phyloP scores from a whole-genome alignment of 1,284 basidiomycete genomes.

The Erythrobasidium hasegawianum region DNA sequence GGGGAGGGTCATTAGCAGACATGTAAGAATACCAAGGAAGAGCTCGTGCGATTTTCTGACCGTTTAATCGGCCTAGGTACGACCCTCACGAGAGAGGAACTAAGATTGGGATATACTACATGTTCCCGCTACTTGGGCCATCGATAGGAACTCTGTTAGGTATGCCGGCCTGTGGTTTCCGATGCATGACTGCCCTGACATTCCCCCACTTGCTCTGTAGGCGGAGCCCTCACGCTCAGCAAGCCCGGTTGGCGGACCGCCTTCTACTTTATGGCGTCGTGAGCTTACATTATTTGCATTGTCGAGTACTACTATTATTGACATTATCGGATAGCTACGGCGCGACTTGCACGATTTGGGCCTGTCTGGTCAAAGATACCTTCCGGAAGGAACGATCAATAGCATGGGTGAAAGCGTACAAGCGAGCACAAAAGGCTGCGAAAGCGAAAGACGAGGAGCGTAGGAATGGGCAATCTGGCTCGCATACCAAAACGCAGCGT shows the following conservation, averaged over 20 bases:
- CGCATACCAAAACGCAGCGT: not conserved
- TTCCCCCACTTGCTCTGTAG: conserved; percentile 39
- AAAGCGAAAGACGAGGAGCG: conserved; percentile 22
- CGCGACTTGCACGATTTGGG: conserved; percentile 54
- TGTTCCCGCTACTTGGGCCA: conserved; percentile 49
- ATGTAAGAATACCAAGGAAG: conserved; percentile 40
- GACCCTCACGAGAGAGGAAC: conserved; percentile 72
- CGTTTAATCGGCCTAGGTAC: too few species aligned
- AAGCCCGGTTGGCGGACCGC: conserved; percentile 69
- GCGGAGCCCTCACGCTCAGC: conserved; percentile 57
- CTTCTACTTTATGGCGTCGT: conserved; percentile 72
- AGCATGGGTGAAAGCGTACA: conserved; percentile 52
- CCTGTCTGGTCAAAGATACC: conserved; percentile 69
- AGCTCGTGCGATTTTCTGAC: too few species aligned
- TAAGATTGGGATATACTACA: conserved; percentile 73
- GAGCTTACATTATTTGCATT: too few species aligned
- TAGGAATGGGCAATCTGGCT: not conserved
- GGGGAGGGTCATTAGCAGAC: conserved; percentile 69
- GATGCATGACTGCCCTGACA: too few species aligned
- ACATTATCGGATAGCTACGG: too few species aligned
- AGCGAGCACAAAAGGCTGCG: conserved; percentile 38
- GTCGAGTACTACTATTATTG: too few species aligned
- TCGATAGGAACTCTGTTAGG: conserved; percentile 50
- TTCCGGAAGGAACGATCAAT: conserved; percentile 74
- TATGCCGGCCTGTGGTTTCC: too few species aligned